Evolutionary conservation across 2,329 filamentous ascomycete species (phyloP), one percentile per base, ranked within the genome.

Genomic region (Nemania sp.): DNA sequence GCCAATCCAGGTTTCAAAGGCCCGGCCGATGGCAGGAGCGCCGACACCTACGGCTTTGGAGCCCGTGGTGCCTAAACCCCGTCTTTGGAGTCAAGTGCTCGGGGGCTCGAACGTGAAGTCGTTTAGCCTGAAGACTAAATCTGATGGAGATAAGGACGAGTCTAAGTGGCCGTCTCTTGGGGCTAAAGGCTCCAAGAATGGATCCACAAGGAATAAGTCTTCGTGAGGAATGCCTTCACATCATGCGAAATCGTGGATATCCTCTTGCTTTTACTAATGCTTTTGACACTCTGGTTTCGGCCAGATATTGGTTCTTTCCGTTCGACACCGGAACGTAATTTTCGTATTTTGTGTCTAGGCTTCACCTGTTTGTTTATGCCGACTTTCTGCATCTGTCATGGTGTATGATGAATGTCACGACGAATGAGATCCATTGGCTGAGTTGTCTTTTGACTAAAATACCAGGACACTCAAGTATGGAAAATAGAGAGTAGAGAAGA

Each of bases 1-100:
- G 10, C 26, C 52, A 13, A 3, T 20, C 10, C 26, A 35, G 5
- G 3, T 13, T 13, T 8, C 22, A 15, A 2, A 51, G 45, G 3
- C 41, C 18, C 10, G 41, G 0, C 52, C 43, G 8, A 35, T 3
- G 32, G 27, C 32, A 41, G 22, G 27, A 7, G 29, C 55, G 22
- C 5, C 47, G n/a, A 15, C 22, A 41, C 7, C 62, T 2, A 24
- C 13, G n/a, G 20, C 47, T 18, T 24, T n/a, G 5, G 47, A 49
- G 7, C 5, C 3, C 11, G 24, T n/a, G n/a, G 41, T 29, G 18
- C 60, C 41, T 3, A 32, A 32, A 11, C 61, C 38, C 3, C 61
- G 49, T 11, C 26, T 55, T 2, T 67, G 65, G 65, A 67, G 65
- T 43, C 61, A 67, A 15, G 5, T 67, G 5, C 35, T 67, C 35